Conservation (phyloP, 2,329 filamentous ascomycete genomes). For the Aspergillus sp. region DNA sequence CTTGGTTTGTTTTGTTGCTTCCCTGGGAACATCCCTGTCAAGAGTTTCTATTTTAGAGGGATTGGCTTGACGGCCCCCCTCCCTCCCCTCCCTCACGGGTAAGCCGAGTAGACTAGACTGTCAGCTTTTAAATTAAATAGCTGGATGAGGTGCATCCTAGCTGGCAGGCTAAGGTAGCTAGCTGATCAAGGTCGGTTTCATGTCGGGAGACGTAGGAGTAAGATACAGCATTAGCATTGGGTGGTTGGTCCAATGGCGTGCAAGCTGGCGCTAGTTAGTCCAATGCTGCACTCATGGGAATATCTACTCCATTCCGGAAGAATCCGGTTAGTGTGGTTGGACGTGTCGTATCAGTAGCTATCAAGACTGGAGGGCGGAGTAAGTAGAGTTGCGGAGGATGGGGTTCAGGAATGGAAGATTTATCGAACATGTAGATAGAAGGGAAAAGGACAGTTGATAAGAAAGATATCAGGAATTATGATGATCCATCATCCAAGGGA, state of each 20-base stretch:
- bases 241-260: too few relatives aligned
- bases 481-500: constrained; percentile 1
- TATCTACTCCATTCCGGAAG: too few relatives aligned
- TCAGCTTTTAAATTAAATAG: constrained; percentile 2
- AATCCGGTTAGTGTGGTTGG: neutral
- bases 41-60: neutral
- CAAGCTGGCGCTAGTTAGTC: neutral
- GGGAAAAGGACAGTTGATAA: neutral
- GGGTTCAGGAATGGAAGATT: neutral
- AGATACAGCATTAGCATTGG: neutral
- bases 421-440: neutral
- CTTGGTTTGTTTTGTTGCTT: too few relatives aligned
- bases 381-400: neutral
- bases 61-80: neutral
- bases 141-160: neutral
- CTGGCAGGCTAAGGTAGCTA: neutral
- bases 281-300: neutral
- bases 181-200: constrained; percentile 1
- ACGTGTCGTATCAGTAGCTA: neutral
- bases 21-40: neutral
- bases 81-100: neutral
- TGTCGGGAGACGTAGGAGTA: neutral
- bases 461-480: neutral
- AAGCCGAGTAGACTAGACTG: constrained; percentile 1
- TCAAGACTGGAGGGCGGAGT: neutral